phyloP scores from a whole-genome alignment of 1,139 yeast species.

The Sugiyamaella castrensis region DNA sequence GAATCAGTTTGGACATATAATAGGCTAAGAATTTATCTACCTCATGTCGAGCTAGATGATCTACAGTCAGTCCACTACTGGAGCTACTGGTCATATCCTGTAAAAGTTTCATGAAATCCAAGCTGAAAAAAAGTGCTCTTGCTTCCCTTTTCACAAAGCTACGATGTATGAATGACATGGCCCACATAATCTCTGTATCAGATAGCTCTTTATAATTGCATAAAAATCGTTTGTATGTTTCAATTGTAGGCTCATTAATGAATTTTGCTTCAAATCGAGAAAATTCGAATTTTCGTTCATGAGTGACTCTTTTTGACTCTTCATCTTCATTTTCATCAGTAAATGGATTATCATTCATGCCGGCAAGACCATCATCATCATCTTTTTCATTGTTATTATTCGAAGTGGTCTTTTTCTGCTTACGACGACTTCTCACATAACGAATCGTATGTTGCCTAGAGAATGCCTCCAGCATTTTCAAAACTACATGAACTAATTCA shows the following conservation, averaged over 20 bases:
- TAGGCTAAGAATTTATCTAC: slow-evolving; percentile 65
- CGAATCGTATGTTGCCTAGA: slow-evolving; percentile 60
- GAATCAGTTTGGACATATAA: slow-evolving; percentile 62
- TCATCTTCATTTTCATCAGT: slow-evolving; percentile 42
- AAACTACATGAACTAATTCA: slow-evolving; percentile 61
- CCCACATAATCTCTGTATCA: slow-evolving; percentile 58
- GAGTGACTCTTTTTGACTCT: slow-evolving; percentile 39
- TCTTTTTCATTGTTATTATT: slow-evolving; percentile 44
- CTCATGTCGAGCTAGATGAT: slow-evolving; percentile 50
- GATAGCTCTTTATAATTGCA: slow-evolving; percentile 60
- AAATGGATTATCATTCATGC: slow-evolving; percentile 22
- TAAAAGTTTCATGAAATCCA: slow-evolving; percentile 68
- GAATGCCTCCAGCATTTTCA: slow-evolving; percentile 67
- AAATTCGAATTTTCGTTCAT: slow-evolving; percentile 54
- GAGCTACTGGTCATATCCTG: slow-evolving; percentile 44
- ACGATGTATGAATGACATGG: slow-evolving; percentile 69
- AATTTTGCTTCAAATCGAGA: slow-evolving; percentile 41
- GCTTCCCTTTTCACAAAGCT: slow-evolving; percentile 64
- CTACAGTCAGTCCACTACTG: slow-evolving; percentile 34
- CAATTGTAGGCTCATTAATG: slow-evolving; percentile 42
- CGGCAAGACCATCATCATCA: slow-evolving; percentile 33
- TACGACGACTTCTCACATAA: slow-evolving; percentile 51
- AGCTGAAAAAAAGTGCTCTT: slow-evolving; percentile 57
- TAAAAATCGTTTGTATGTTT: slow-evolving; percentile 53
- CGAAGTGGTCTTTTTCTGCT: slow-evolving; percentile 27